Evolutionary conservation across 139 green algal species (phyloP).

Genomic region (Marvania coccoides): DNA sequence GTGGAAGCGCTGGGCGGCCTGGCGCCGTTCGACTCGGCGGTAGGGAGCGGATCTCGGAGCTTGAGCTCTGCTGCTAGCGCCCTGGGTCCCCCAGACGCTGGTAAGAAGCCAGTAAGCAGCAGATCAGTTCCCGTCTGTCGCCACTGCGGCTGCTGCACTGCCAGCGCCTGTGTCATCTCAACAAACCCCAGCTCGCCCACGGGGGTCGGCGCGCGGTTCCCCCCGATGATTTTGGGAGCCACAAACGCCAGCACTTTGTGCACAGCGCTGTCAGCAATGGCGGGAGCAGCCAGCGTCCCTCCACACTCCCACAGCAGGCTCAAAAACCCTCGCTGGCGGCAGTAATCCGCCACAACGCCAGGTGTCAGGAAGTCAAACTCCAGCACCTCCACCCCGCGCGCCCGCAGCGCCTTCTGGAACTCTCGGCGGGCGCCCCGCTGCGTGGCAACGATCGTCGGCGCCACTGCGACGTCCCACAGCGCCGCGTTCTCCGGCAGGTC

Average conservation of each 20-base stretch:
- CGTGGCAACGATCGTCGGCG: constrained; percentile 96
- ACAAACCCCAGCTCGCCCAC: constrained; percentile 95
- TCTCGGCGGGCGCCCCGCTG: constrained; percentile 68
- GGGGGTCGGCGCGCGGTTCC: constrained; percentile 75
- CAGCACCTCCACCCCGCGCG: constrained; percentile 87
- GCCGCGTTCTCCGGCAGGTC: constrained; percentile 85
- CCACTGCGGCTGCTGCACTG: constrained; percentile 58
- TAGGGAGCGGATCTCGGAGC: too few species aligned
- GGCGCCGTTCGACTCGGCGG: not conserved
- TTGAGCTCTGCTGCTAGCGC: constrained; percentile 10
- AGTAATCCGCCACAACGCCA: constrained; percentile 76
- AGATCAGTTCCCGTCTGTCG: constrained; percentile 71
- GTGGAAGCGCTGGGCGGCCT: not conserved
- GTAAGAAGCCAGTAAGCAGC: constrained; percentile 82
- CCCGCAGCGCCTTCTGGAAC: constrained; percentile 55
- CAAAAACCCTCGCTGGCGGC: constrained; percentile 84
- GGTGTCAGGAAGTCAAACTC: constrained; percentile 97
- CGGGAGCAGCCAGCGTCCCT: constrained; percentile 87
- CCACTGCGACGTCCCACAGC: constrained; percentile 79
- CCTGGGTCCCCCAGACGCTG: constrained; percentile 48
- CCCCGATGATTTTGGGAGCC: constrained; percentile 87
- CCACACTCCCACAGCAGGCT: constrained; percentile 96
- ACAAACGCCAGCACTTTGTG: constrained; percentile 94
- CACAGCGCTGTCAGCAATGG: constrained; percentile 74
- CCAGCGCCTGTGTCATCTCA: constrained; percentile 90